Evolutionary conservation across 208 protist genomes (phyloP).

Genomic region (Naegleria lovaniensis): DNA sequence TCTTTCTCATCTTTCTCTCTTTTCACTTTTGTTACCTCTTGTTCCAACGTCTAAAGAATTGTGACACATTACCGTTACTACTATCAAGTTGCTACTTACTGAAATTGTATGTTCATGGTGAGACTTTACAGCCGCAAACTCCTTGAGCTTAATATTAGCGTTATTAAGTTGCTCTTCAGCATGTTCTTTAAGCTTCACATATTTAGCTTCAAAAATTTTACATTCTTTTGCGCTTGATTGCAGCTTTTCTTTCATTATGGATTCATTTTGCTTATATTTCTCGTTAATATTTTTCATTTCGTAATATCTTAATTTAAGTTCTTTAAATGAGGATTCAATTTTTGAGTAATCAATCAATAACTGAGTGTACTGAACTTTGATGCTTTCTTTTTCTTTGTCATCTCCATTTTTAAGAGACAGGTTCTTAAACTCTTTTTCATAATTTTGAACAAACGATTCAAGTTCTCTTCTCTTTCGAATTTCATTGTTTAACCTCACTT

Average conservation of each 20-base stretch:
- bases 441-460: not conserved
- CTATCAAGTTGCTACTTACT: too few relatives aligned
- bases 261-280: not conserved
- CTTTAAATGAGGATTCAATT: not conserved
- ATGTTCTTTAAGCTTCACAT: not conserved
- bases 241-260: not conserved
- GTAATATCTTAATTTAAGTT: not conserved
- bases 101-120: not conserved
- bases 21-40: not conserved
- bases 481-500: constrained; percentile 2
- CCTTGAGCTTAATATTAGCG: not conserved
- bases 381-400: not conserved
- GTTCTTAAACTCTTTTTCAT: constrained; percentile 2
- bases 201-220: not conserved
- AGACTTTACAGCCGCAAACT: not conserved
- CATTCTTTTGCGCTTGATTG: not conserved
- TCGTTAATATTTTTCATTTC: not conserved
- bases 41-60: not conserved
- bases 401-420: not conserved
- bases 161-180: not conserved
- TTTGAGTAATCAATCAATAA: not conserved
- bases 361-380: not conserved
- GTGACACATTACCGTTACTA: too few relatives aligned
- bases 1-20: not conserved
- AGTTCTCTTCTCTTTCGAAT: not conserved